Conservation (phyloP, 352 stramenopile genomes). For the Blastocystis sp. region DNA sequence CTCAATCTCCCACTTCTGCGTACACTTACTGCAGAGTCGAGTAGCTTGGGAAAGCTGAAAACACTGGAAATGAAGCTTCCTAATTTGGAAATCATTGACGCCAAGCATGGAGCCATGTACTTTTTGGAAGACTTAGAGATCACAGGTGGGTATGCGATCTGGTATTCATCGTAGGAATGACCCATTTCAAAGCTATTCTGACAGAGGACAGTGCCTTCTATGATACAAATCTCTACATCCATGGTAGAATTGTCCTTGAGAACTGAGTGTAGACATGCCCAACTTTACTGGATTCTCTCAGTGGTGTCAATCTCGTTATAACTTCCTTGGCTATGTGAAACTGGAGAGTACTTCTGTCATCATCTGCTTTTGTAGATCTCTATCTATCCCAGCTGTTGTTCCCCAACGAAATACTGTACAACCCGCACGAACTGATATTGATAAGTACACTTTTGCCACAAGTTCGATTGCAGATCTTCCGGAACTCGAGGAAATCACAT, state of each 20-base stretch:
- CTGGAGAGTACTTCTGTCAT: neutral
- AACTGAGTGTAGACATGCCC: neutral
- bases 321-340: neutral
- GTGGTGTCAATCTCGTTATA: neutral
- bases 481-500: neutral
- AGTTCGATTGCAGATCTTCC: neutral
- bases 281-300: neutral
- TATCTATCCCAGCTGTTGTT: neutral
- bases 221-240: neutral
- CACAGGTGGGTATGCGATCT: neutral
- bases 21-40: neutral
- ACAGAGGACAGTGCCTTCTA: neutral
- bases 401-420: neutral
- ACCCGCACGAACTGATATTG: neutral
- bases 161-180: neutral
- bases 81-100: neutral
- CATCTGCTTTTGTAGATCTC: neutral
- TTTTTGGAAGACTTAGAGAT: neutral
- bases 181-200: neutral
- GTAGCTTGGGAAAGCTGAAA: neutral
- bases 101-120: neutral
- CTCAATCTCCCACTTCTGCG: neutral
- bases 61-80: neutral
- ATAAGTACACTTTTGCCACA: neutral
- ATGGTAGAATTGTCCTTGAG: neutral